Evolutionary conservation across 2,329 filamentous ascomycete genomes (phyloP).

Genomic region (Fusarium austroafricanum): DNA sequence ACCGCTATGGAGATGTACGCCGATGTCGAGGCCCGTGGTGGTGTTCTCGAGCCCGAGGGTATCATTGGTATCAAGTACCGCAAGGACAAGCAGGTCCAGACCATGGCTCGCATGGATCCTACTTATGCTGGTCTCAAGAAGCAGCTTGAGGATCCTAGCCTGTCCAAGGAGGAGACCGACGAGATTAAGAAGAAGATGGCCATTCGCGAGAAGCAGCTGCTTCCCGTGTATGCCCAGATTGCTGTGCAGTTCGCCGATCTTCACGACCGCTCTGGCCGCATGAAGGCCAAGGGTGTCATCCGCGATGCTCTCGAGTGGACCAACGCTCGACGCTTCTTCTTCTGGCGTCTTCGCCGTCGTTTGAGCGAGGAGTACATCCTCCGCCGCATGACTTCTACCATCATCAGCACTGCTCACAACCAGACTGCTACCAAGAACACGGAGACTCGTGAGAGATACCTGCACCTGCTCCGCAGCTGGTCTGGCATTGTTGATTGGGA

Average conservation of each 20-base stretch:
- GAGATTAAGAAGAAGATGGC: slow-evolving; percentile 87
- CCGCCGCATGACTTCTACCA: slow-evolving; percentile 78
- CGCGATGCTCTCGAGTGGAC: slow-evolving; percentile 86
- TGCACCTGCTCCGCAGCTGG: slow-evolving; percentile 85
- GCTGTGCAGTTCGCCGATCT: slow-evolving; percentile 97
- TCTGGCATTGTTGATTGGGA: slow-evolving; percentile 81
- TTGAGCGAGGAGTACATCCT: slow-evolving; percentile 98
- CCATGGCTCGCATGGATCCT: slow-evolving; percentile 93
- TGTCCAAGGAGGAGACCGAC: slow-evolving; percentile 79
- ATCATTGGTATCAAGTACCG: slow-evolving; percentile 99
- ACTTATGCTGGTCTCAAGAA: slow-evolving; percentile 87
- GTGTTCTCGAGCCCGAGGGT: slow-evolving; percentile 97
- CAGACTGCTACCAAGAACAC: slow-evolving; percentile 56
- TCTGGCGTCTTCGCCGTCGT: slow-evolving; percentile 97
- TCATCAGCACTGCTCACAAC: slow-evolving; percentile 47
- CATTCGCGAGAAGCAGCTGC: slow-evolving; percentile 84
- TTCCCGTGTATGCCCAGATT: slow-evolving; percentile 95
- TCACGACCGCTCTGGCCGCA: slow-evolving; percentile 95
- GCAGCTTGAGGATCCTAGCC: slow-evolving; percentile 70
- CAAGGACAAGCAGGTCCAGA: slow-evolving; percentile 95
- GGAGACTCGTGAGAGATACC: slow-evolving; percentile 72
- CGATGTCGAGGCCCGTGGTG: slow-evolving; percentile 92
- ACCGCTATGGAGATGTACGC: slow-evolving; percentile 99
- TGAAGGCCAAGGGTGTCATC: slow-evolving; percentile 97
- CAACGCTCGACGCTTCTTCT: slow-evolving; percentile 96